Evolutionary conservation across 345 rosid species (phyloP).

Genomic region (Corchorus capsularis): DNA sequence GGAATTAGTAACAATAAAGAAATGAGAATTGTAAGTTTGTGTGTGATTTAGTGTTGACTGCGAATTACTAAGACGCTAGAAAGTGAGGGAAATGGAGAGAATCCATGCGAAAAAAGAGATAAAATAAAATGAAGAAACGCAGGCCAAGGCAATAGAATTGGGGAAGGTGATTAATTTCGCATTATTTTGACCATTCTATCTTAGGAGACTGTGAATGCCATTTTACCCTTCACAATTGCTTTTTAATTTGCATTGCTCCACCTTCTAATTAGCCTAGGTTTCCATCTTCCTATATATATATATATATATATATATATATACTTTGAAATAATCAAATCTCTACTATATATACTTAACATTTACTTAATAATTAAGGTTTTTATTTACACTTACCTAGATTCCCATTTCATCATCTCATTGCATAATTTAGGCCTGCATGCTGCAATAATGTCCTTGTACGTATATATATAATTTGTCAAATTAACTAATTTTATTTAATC

Average conservation of each 20-base stretch:
- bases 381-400: constrained; percentile 34
- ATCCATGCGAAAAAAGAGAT: not conserved
- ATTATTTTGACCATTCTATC: constrained; percentile 35
- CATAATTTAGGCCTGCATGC: constrained; percentile 2
- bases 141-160: constrained; percentile 42
- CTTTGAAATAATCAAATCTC: too few species aligned
- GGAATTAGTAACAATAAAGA: not conserved
- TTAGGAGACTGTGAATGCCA: constrained; percentile 43
- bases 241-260: not conserved
- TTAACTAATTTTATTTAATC: too few species aligned
- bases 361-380: too few species aligned
- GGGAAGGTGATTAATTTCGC: constrained; percentile 27
- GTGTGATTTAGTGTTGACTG: constrained; percentile 13
- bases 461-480: not conserved
- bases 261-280: too few species aligned
- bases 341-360: too few species aligned
- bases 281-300: not conserved
- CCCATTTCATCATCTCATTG: constrained; percentile 26
- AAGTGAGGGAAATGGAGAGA: not conserved
- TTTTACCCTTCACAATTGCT: not conserved
- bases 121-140: constrained; percentile 29
- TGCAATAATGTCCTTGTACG: too few species aligned
- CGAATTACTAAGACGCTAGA: not conserved
- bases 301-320: too few species aligned
- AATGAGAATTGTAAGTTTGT: not conserved